Percentiles rank a stretch among this genome's conserved stretches.
Evolutionary conservation across 768 basidiomycete genomes (phyloP).

Genomic region (Scleroderma citrinum): DNA sequence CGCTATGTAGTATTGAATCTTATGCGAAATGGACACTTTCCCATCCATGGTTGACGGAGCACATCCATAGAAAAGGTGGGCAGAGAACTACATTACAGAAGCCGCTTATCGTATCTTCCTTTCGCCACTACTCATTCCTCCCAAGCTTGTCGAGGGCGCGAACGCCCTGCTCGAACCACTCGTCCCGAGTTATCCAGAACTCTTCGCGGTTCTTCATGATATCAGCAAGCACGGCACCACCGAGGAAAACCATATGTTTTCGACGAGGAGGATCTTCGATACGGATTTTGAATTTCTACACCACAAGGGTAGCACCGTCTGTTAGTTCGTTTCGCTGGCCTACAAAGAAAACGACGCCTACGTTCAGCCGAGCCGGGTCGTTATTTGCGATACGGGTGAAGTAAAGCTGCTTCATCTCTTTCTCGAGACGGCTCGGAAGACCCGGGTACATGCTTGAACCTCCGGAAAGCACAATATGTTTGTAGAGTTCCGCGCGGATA

Average conservation of each 20-base stretch:
- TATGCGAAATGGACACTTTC: too few relatives aligned
- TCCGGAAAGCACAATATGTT: slow-evolving; percentile 95
- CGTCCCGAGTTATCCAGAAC: slow-evolving; percentile 93
- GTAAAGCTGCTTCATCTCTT: slow-evolving; percentile 99
- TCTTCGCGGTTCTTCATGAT: slow-evolving; percentile 95
- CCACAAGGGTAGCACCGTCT: background rate
- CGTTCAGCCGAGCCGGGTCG: slow-evolving; percentile 79
- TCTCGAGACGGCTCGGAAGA: slow-evolving; percentile 92
- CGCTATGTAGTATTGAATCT: too few relatives aligned
- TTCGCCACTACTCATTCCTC: slow-evolving; percentile 42
- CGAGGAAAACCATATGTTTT: slow-evolving; percentile 99
- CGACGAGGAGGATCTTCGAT: slow-evolving; percentile 98
- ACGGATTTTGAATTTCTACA: slow-evolving; percentile 97
- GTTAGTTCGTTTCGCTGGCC: too few relatives aligned
- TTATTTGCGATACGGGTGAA: slow-evolving; percentile 83
- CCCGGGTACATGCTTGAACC: slow-evolving; percentile 99
- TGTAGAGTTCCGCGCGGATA: slow-evolving; percentile 86
- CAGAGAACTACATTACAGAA: background rate
- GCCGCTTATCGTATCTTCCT: background rate
- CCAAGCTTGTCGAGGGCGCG: slow-evolving; percentile 82
- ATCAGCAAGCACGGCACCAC: slow-evolving; percentile 96
- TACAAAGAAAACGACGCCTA: slow-evolving; percentile 36
- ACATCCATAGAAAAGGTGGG: background rate
- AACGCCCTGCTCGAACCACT: slow-evolving; percentile 91
- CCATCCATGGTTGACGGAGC: background rate